phyloP scores from a whole-genome alignment of 176 grass and related monocot genomes.

The Oryza rufipogon region DNA sequence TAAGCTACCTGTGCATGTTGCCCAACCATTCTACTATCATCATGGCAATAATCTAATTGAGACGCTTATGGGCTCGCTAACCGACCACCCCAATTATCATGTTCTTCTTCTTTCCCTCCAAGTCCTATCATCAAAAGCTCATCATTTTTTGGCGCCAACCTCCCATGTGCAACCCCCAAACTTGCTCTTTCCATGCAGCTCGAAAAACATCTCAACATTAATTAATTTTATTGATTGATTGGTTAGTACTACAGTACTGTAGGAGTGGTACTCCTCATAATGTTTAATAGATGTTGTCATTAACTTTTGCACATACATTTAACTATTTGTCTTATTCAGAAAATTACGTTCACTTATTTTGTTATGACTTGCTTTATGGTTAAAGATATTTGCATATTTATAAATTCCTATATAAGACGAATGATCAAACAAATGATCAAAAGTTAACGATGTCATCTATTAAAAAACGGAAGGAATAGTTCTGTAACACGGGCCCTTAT shows the following conservation, averaged over 20 bases:
- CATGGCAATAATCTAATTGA: constrained; percentile 36
- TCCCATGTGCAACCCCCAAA: constrained; percentile 45
- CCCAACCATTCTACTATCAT: constrained; percentile 3
- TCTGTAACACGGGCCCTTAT: constrained; percentile 23
- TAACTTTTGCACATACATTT: too few species aligned
- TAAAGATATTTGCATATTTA: too few species aligned
- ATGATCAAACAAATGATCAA: too few species aligned
- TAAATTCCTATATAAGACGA: too few species aligned
- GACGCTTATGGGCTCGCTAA: constrained; percentile 24
- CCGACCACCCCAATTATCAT: constrained; percentile 44
- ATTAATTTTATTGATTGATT: background rate
- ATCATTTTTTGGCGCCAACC: constrained; percentile 47
- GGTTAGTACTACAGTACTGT: background rate
- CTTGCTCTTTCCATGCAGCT: constrained; percentile 7
- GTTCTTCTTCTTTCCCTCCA: constrained; percentile 1
- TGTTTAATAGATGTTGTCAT: too few species aligned
- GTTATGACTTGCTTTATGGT: too few species aligned
- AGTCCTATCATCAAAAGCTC: constrained; percentile 28
- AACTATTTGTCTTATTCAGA: too few species aligned
- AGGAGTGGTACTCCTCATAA: too few species aligned
- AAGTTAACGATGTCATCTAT: too few species aligned
- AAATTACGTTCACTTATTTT: too few species aligned
- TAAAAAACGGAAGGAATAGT: background rate
- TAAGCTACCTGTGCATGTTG: constrained; percentile 1
- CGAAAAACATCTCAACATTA: background rate